A percentile compares a stretch with the other conserved stretches of the same genome.
These are phyloP conservation scores for Paramecium sexaurelia DNA, from an alignment of 73 alveolate species.

Conservation along the genomic window DNA sequence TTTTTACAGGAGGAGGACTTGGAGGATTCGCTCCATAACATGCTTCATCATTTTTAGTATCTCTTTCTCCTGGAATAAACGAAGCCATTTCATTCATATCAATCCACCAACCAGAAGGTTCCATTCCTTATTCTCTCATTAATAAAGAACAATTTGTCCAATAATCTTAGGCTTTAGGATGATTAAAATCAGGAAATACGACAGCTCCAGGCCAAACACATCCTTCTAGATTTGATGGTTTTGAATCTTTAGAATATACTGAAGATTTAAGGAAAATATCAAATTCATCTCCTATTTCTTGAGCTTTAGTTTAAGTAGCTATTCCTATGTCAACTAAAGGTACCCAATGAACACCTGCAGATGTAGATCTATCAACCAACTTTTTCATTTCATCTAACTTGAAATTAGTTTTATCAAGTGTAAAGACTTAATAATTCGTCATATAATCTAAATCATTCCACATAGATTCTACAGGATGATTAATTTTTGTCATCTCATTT, in stretches of 20 bases:
- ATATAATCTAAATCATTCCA: slow-evolving; percentile 88
- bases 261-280: slow-evolving; percentile 75
- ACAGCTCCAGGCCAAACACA: slow-evolving; percentile 89
- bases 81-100: slow-evolving; percentile 89
- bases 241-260: slow-evolving; percentile 23
- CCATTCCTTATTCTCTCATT: slow-evolving; percentile 71
- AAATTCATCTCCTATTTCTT: slow-evolving; percentile 69
- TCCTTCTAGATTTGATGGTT: slow-evolving; percentile 60
- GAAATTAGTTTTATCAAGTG: slow-evolving; percentile 56
- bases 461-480: slow-evolving; percentile 77
- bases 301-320: slow-evolving; percentile 64
- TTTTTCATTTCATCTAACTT: slow-evolving; percentile 63
- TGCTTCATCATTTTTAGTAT: neutral
- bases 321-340: slow-evolving; percentile 83
- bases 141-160: slow-evolving; percentile 77
- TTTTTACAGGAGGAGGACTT: neutral
- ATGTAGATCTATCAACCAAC: slow-evolving; percentile 54
- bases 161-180: slow-evolving; percentile 79
- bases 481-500: slow-evolving; percentile 69
- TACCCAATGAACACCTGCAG: slow-evolving; percentile 74
- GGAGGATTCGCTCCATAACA: slow-evolving; percentile 46
- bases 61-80: neutral
- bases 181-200: slow-evolving; percentile 79
- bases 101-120: slow-evolving; percentile 79
- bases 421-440: slow-evolving; percentile 72